phyloP scores from a whole-genome alignment of 345 rosid genomes.

The Clausena lansium region DNA sequence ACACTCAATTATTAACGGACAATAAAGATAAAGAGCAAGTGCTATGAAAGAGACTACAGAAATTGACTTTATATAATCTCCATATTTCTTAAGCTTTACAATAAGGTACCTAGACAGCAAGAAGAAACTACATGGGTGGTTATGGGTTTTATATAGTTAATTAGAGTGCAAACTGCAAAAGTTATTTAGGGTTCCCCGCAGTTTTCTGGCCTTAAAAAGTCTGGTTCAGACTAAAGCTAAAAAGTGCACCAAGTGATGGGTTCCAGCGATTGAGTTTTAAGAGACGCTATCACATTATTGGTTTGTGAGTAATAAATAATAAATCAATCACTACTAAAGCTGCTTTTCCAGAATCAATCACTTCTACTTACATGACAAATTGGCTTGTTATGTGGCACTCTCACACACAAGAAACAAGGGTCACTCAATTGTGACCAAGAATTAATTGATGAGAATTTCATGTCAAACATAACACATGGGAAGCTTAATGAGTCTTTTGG shows the following conservation, averaged over 20 bases:
- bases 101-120: background rate
- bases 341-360: background rate
- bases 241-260: background rate
- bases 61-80: slow-evolving; percentile 2
- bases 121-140: background rate
- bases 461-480: background rate
- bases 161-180: background rate
- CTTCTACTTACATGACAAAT: background rate
- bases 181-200: slow-evolving; percentile 1
- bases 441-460: background rate
- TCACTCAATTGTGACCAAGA: background rate
- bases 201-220: background rate
- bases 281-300: slow-evolving; percentile 4
- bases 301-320: background rate
- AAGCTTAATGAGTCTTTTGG: background rate
- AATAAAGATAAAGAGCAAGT: background rate
- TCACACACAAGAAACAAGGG: background rate
- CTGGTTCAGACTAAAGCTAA: slow-evolving; percentile 9
- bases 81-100: background rate
- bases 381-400: background rate
- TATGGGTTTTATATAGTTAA: background rate
- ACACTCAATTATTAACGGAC: slow-evolving; percentile 21
- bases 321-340: slow-evolving; percentile 5
- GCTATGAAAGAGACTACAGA: slow-evolving; percentile 14
- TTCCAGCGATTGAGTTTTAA: background rate